Conservation (phyloP, 495 filamentous ascomycete genomes). For the Trichoderma erinaceum region DNA sequence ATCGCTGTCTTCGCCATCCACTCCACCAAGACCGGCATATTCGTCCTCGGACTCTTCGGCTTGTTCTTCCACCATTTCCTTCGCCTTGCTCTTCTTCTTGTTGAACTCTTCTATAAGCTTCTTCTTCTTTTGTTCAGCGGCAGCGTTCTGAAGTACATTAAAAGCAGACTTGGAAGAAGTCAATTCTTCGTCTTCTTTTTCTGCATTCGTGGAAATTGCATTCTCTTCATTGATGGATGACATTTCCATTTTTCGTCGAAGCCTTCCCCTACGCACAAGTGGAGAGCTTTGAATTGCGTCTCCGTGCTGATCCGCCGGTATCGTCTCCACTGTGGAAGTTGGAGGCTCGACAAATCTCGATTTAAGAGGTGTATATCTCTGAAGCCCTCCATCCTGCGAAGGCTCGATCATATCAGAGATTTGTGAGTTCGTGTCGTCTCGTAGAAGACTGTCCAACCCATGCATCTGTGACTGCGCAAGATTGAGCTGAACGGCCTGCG, state of each 20-base stretch:
- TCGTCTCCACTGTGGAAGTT: conserved; percentile 64
- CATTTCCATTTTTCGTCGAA: conserved; percentile 44
- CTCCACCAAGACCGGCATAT: conserved; percentile 89
- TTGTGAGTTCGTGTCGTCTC: conserved; percentile 48
- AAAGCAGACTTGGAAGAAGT: conserved; percentile 51
- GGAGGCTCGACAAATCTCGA: conserved; percentile 59
- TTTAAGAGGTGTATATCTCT: conserved; percentile 44
- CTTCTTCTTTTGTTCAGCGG: conserved; percentile 47
- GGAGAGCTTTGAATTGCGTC: conserved; percentile 44
- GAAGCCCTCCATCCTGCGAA: conserved; percentile 81
- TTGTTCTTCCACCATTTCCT: conserved; percentile 82
- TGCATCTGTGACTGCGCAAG: conserved; percentile 50
- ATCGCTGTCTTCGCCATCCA: conserved; percentile 75
- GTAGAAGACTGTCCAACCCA: conserved; percentile 44
- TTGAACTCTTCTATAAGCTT: conserved; percentile 52
- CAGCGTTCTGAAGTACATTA: conserved; percentile 65
- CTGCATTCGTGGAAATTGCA: conserved; percentile 35
- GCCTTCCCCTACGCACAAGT: conserved; percentile 51
- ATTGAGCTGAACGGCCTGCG: conserved; percentile 45
- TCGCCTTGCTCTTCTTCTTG: conserved; percentile 83
- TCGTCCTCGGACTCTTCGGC: conserved; percentile 98
- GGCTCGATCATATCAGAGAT: conserved; percentile 60
- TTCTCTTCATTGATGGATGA: conserved; percentile 15
- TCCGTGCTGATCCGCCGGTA: conserved; percentile 43
- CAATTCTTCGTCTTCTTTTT: conserved; percentile 51